Base-by-base conservation (phyloP, 2,329 filamentous ascomycete species). In the Fusarium nurragi region DNA sequence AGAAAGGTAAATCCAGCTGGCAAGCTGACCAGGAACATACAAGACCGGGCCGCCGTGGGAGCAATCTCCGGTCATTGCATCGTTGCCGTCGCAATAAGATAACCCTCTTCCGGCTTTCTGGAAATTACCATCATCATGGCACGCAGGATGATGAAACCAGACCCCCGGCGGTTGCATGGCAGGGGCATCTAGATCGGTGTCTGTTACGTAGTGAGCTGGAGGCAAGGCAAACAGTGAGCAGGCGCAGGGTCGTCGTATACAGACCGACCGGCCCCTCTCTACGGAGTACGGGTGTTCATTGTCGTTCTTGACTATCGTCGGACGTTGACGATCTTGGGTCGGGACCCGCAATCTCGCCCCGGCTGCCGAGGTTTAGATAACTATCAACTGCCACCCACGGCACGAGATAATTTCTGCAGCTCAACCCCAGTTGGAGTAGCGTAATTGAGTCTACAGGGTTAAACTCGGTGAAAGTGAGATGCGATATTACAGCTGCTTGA, bases 1-100 rank as follows among this genome's bases (percentile, higher is more conserved):
- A 36, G n/a, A 34, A 43, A 43, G n/a, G 30, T 55, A 62, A 62
- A 67, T 64, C 58, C 61, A 59, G 51, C 66, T 67, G 51, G 47
- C 54, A 45, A 56, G 58, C 53, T 23, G 58, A 25, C n/a, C 57
- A 56, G 48, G 56, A 51, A 48, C 25, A 30, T 55, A 30, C 52
- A 55, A 65, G 34, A 53, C 61, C 50, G 32, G 41, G 55, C 53
- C 54, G 37, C 44, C 41, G 60, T 66, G 51, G 43, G 53, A 58
- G 68, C 57, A 71, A 71, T 72, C 60, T 71, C 69, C 69, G 68
- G 51, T 40, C 32, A 52, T 64, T 64, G 57, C 52, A 60, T 70
- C 57, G 65, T 69, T 66, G 67, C 53, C 56, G 51, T 71, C 58
- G 67, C 46, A 61, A 54, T 70, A 30, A 54, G 60, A 62, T 49